phyloP scores from a whole-genome alignment of 73 alveolate genomes.

The Paramecium pentaurelia region DNA sequence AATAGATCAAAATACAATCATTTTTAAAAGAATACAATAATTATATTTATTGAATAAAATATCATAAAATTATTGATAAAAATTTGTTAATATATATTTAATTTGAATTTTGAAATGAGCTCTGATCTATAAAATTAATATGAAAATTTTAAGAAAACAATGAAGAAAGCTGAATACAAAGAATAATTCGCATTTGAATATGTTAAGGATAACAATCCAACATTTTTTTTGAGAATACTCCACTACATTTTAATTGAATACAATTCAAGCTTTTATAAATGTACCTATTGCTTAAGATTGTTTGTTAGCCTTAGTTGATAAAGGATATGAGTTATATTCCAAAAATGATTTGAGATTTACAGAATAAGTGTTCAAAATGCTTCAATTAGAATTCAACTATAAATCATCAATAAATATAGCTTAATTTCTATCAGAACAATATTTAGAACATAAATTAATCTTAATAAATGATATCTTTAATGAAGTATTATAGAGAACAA shows the following conservation, averaged over 20 bases:
- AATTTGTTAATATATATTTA: background rate
- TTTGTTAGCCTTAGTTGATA: background rate
- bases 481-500: background rate
- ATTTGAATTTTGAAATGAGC: conserved; percentile 12
- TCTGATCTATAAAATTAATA: background rate
- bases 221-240: background rate
- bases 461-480: background rate
- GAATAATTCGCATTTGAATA: background rate
- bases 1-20: no score
- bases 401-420: background rate
- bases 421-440: conserved; percentile 18
- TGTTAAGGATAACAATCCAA: background rate
- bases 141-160: background rate
- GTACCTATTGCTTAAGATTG: background rate
- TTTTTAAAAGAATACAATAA: no score
- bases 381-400: conserved; percentile 4
- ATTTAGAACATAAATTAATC: conserved; percentile 23
- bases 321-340: background rate
- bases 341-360: background rate
- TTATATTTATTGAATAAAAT: background rate
- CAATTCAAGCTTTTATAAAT: background rate
- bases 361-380: conserved; percentile 35
- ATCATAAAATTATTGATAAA: background rate
- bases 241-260: background rate
- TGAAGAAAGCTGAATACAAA: background rate